Evolutionary conservation across 1,139 yeast species (phyloP).

Genomic region (Hyphopichia burtonii): DNA sequence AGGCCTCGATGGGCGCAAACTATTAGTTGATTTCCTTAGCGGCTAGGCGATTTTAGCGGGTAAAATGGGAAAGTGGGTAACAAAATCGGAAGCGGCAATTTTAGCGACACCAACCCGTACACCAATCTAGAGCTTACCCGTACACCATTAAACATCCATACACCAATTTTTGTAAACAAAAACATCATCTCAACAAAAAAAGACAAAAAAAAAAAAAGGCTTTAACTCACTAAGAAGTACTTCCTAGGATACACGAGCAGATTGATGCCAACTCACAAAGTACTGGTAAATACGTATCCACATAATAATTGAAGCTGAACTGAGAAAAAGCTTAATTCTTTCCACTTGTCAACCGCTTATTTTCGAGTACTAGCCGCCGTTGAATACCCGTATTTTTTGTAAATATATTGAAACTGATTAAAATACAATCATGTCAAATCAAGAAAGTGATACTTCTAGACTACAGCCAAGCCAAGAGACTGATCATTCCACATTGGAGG

Average conservation of each 20-base stretch:
- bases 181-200: background rate
- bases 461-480: background rate
- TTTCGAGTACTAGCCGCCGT: background rate
- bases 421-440: background rate
- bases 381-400: background rate
- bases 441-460: background rate
- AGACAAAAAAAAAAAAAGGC: background rate
- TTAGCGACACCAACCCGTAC: no score
- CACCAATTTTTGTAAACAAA: background rate
- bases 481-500: background rate
- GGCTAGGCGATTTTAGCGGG: background rate
- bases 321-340: background rate
- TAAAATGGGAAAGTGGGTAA: no score
- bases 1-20: no score
- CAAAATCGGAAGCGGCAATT: no score
- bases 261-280: background rate
- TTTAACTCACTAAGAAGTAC: background rate
- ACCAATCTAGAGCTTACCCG: no score
- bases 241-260: background rate
- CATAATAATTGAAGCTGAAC: background rate
- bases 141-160: background rate
- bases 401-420: background rate
- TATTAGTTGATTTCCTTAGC: background rate
- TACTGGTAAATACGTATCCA: background rate
- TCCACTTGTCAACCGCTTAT: background rate